These are phyloP conservation scores for Trichoderma semiorbis DNA, from an alignment of 2,329 filamentous ascomycete species.

Conservation along the genomic window DNA sequence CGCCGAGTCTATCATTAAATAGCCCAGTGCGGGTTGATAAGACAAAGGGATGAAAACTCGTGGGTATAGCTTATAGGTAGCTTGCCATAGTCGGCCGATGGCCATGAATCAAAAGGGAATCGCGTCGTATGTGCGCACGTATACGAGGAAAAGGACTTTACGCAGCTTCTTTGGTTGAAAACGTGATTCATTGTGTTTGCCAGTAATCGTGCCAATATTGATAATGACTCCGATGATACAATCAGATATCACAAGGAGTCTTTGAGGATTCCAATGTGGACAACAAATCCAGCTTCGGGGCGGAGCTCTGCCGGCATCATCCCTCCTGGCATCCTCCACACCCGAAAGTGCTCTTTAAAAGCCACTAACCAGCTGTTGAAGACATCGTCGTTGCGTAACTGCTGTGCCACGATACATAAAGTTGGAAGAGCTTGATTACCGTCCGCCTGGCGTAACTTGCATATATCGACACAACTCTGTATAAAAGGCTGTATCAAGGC, in stretches of 20 bases:
- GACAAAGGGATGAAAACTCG: neutral
- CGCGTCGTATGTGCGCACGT: slow-evolving; percentile 8
- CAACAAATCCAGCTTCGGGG: slow-evolving; percentile 69
- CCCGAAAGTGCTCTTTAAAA: slow-evolving; percentile 63
- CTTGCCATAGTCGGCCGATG: slow-evolving; percentile 13
- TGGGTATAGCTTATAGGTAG: neutral
- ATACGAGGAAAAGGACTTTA: neutral
- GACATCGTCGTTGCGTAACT: slow-evolving; percentile 79
- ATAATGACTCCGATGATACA: neutral
- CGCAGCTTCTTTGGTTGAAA: neutral
- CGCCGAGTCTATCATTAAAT: slow-evolving; percentile 12
- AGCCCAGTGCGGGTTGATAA: slow-evolving; percentile 5
- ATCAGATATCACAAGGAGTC: neutral
- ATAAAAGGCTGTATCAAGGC: slow-evolving; percentile 77
- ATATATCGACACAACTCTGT: slow-evolving; percentile 74
- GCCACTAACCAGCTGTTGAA: slow-evolving; percentile 76
- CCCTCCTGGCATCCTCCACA: slow-evolving; percentile 71
- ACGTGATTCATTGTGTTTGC: neutral
- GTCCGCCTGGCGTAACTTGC: slow-evolving; percentile 49
- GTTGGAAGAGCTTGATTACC: slow-evolving; percentile 45
- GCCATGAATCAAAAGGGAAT: slow-evolving; percentile 6
- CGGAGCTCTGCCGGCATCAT: slow-evolving; percentile 57
- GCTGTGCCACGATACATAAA: slow-evolving; percentile 80
- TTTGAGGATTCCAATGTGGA: slow-evolving; percentile 71
- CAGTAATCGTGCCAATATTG: neutral